Evolutionary conservation across 306 rosid genomes (phyloP), one percentile per base, ranked within the genome.

Genomic region (Trifolium repens): DNA sequence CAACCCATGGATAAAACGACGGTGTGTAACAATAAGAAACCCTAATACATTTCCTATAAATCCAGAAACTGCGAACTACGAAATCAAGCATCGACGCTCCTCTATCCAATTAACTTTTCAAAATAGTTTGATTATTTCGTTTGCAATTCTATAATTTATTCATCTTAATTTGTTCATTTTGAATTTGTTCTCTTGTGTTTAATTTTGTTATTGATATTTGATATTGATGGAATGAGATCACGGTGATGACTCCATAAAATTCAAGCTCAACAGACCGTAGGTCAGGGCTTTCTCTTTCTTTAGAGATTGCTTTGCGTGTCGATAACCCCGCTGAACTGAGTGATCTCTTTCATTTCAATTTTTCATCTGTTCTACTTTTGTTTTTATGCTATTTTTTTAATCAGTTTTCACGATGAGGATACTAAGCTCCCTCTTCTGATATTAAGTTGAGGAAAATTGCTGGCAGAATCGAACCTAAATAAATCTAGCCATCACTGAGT

Each of bases 221-320:
- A 1, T 37, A 7, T 37, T 37, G 40, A 37, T 37, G 7, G 9
- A 5, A 39, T 8, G 42, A 8, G 19, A 76, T 86, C 67, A 67
- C 90, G 7, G 71, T 86, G 90, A 86, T 84, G 90, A 80, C 87
- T 42, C 50, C 84, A 75, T 49, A 22, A 89, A 84, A 83, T 91
- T 89, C 96, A 94, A 94, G 98, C 97, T 94, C 97, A 91, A 94
- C 97, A 94, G 97, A 91, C 97, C 98, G 94, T 90, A 94, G 72
- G 85, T 92, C 91, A 84, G 87, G 84, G 79, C 75, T 85, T 80
- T 85, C 90, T 84, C 34, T 63, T 26, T 34, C 0, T n/a, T n/a
- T n/a, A n/a, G 74, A 7, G 85, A 70, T 49, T n/a, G 39, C 81
- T 44, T 87, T 91, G 92, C 90, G 87, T 91, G 96, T 93, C 92